Base-by-base conservation (phyloP, 139 green algal species). In the Pycnococcus provasolii region DNA sequence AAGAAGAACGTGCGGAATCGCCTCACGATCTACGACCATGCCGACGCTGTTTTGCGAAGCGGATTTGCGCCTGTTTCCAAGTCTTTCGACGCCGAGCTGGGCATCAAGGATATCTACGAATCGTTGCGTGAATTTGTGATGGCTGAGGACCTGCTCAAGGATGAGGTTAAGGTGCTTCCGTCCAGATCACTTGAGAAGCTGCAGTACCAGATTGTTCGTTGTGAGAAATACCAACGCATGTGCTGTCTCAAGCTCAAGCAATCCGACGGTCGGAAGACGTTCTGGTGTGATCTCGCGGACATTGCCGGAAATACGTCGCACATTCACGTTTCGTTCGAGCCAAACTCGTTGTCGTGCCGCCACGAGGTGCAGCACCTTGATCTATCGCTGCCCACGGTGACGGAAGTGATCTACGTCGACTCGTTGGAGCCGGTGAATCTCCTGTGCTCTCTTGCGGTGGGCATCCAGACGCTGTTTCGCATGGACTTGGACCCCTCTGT, bases 1-100 rank as follows among this genome's bases (percentile, higher is more conserved):
- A 63, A 81, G 46, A 81, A 86, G 42, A 91, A 91, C 63, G 82
- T 89, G 57, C 7, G n/a, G 64, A 45, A 48, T 11, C 42, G 53
- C 42, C 47, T 71, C 42, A 53, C 46, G 4, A 40, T 57, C 15
- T 62, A 42, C 51, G 42, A 71, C n/a, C 13, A 47, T 3, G 37
- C 5, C 45, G 37, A 39, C 9, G 45, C 48, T 39, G 75, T 70
- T 7, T 67, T 87, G 62, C 65, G 72, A 3, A 68, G 73, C 13
- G 67, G 68, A 2, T 87, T 82, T 50, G 67, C 72, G 45, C 68
- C 79, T 53, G 63, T 83, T 3, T 74, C 64, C 1, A 73, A 85
- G 50, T 72, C 74, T 4, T 7, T 84, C 37, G 6, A 53, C 52
- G 64, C 64, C n/a, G 53, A 53, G 45, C 47, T 60, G 4, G 47